These are phyloP conservation scores for Ceratobasidium sp. DNA, from an alignment of 1,284 basidiomycete species.

Conservation along the genomic window DNA sequence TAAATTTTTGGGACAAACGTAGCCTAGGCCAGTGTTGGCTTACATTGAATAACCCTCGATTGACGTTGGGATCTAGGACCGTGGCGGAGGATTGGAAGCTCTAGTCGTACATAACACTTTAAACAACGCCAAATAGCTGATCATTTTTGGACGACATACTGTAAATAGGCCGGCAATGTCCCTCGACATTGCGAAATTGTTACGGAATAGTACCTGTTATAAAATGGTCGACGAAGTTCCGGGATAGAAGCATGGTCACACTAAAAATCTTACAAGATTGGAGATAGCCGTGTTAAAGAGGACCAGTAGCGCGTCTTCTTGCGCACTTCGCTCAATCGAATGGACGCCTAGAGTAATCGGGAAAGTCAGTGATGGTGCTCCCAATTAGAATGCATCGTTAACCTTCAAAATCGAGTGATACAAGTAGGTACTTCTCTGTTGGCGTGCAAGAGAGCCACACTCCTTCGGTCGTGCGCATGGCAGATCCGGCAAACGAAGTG, in stretches of 20 bases:
- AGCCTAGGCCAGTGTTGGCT: constrained; percentile 47
- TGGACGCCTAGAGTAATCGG: constrained; percentile 60
- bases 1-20: constrained; percentile 48
- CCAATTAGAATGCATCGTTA: background rate
- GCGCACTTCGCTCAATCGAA: constrained; percentile 65
- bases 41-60: constrained; percentile 60
- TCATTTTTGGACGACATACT: constrained; percentile 4
- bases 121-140: background rate
- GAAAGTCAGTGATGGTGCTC: background rate
- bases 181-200: constrained; percentile 43
- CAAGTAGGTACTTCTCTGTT: constrained; percentile 60
- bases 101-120: constrained; percentile 44
- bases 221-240: constrained; percentile 1
- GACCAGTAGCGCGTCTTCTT: constrained; percentile 67
- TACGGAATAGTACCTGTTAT: constrained; percentile 56
- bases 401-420: constrained; percentile 70
- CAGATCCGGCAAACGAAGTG: constrained; percentile 68
- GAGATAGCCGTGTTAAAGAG: constrained; percentile 69
- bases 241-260: too few relatives aligned
- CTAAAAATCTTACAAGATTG: constrained; percentile 58
- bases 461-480: constrained; percentile 64
- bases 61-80: constrained; percentile 63
- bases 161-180: constrained; percentile 61
- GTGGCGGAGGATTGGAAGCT: constrained; percentile 68
- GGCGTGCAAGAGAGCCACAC: constrained; percentile 70